These are phyloP conservation scores for Paraleonurus japonicus DNA, from an alignment of 257 asterid species.

Conservation along the genomic window DNA sequence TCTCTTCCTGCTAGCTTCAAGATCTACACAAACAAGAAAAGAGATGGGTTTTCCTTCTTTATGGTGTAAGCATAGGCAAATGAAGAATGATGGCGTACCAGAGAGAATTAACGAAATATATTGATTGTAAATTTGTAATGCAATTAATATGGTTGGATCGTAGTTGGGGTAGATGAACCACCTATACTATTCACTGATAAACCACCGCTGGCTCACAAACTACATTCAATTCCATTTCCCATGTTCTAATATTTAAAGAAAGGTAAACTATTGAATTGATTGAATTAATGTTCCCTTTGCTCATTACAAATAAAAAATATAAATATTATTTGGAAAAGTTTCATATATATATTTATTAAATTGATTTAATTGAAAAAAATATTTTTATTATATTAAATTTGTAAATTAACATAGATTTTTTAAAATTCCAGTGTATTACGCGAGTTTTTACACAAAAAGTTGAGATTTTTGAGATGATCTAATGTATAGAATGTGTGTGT, in stretches of 20 bases:
- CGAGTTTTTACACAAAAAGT: too few species aligned
- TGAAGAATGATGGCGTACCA: background rate
- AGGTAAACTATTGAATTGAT: too few species aligned
- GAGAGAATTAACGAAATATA: background rate
- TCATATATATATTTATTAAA: too few species aligned
- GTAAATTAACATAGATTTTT: too few species aligned
- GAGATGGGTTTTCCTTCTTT: background rate
- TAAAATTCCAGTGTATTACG: too few species aligned
- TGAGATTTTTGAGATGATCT: too few species aligned
- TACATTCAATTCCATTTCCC: background rate
- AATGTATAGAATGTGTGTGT: too few species aligned
- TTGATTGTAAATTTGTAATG: background rate
- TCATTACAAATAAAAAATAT: too few species aligned
- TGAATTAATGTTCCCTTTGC: too few species aligned
- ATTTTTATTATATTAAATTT: too few species aligned
- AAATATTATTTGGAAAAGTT: too few species aligned
- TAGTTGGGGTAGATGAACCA: slow-evolving; percentile 37
- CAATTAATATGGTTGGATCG: slow-evolving; percentile 37
- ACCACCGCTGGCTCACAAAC: background rate
- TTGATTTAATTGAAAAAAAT: too few species aligned
- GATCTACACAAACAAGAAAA: slow-evolving; percentile 29
- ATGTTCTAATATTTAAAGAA: background rate
- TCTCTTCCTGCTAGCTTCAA: slow-evolving; percentile 17
- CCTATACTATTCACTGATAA: background rate
- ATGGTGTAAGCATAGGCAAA: background rate